These are phyloP conservation scores for Rhizophagus prolifer DNA, from an alignment of 192 early-diverging fungal genomes.

Conservation along the genomic window DNA sequence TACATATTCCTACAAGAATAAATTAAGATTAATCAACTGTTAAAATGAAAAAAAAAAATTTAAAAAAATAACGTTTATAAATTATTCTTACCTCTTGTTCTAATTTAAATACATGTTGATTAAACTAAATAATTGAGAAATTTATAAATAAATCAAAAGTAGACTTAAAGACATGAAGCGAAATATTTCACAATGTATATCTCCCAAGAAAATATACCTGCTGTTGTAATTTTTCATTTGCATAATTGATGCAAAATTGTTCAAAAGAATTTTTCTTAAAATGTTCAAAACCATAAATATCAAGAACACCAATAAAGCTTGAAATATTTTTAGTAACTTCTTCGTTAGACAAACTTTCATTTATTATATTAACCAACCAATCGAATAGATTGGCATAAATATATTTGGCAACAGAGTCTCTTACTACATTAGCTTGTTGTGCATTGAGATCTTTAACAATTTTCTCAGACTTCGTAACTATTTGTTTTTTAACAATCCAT, in stretches of 20 bases:
- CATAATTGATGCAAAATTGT: conserved; percentile 98
- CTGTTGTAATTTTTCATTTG: conserved; percentile 99
- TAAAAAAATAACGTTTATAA: background rate
- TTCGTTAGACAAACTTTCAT: conserved; percentile 72
- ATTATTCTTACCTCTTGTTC: conserved; percentile 73
- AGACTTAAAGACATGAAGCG: background rate
- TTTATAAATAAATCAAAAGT: background rate
- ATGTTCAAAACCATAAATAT: conserved; percentile 99
- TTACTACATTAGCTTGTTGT: conserved; percentile 71
- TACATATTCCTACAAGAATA: conserved; percentile 69
- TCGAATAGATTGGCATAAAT: conserved; percentile 96
- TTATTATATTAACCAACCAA: conserved; percentile 91
- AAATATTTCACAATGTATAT: background rate
- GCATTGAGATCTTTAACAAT: conserved; percentile 78
- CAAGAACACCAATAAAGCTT: conserved; percentile 95
- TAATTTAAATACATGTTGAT: conserved; percentile 97
- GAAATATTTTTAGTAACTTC: conserved; percentile 42
- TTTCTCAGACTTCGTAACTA: conserved; percentile 87
- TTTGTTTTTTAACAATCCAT: conserved; percentile 95
- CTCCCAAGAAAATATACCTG: conserved; percentile 38
- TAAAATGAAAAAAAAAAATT: too few relatives aligned
- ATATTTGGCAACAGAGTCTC: conserved; percentile 96
- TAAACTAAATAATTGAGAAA: conserved; percentile 62
- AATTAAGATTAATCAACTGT: background rate
- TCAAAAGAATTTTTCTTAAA: conserved; percentile 99